Evolutionary conservation across 2,329 filamentous ascomycete species (phyloP).

Genomic region (Diplodia sapinea): DNA sequence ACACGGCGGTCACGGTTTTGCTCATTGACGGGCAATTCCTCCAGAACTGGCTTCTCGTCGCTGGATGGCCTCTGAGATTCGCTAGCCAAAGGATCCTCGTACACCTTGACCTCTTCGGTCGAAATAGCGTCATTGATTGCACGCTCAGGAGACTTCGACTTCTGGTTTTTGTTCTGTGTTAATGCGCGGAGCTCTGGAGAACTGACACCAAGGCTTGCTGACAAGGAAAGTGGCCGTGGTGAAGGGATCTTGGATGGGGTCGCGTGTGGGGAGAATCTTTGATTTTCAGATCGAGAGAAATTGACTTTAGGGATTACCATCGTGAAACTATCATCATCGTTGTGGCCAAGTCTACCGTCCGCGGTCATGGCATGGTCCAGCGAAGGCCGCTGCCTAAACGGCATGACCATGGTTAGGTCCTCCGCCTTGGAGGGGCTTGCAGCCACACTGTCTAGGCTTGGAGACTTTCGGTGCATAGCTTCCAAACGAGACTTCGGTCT

Average conservation of each 20-base stretch:
- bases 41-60: constrained; percentile 53
- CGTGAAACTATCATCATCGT: constrained; percentile 57
- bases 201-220: constrained; percentile 14
- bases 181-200: constrained; percentile 29
- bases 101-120: constrained; percentile 55
- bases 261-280: constrained; percentile 29
- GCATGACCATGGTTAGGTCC: constrained; percentile 54
- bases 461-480: constrained; percentile 41
- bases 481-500: constrained; percentile 46
- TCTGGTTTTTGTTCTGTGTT: constrained; percentile 41
- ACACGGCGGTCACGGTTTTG: constrained; percentile 46
- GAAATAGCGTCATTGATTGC: constrained; percentile 13
- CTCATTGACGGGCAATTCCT: constrained; percentile 59
- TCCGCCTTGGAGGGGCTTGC: constrained; percentile 50
- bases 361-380: constrained; percentile 46
- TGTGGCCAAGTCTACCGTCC: constrained; percentile 45
- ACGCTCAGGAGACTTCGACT: constrained; percentile 27
- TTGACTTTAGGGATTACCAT: constrained; percentile 55
- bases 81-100: constrained; percentile 59
- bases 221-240: constrained; percentile 12
- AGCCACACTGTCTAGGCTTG: constrained; percentile 42
- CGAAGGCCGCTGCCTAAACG: constrained; percentile 47
- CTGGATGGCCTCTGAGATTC: constrained; percentile 38
- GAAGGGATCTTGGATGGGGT: constrained; percentile 38
- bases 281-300: constrained; percentile 32